phyloP scores from a whole-genome alignment of 805 yeast species.

The Brettanomyces naardenensis region DNA sequence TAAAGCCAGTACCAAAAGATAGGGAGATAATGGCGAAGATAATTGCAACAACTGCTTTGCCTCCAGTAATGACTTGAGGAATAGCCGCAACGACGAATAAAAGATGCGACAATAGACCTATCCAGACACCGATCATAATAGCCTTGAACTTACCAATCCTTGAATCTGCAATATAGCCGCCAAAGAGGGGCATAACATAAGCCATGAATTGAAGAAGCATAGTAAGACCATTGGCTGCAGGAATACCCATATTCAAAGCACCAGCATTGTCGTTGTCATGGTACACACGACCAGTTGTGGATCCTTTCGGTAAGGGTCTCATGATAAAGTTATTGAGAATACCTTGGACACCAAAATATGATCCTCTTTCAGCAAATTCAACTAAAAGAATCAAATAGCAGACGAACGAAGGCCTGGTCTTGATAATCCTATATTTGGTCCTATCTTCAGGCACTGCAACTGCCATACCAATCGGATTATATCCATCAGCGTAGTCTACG shows the following conservation, averaged over 20 bases:
- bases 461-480: slow-evolving; percentile 21
- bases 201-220: slow-evolving; percentile 40
- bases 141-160: slow-evolving; percentile 38
- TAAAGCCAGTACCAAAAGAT: slow-evolving; percentile 42
- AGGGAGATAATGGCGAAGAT: slow-evolving; percentile 32
- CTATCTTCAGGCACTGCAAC: slow-evolving; percentile 25
- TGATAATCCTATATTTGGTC: slow-evolving; percentile 25
- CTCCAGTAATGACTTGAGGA: slow-evolving; percentile 34
- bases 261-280: slow-evolving; percentile 32
- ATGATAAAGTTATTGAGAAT: slow-evolving; percentile 40
- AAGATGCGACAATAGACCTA: slow-evolving; percentile 40
- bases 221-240: slow-evolving; percentile 38
- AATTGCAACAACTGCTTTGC: slow-evolving; percentile 30
- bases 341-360: slow-evolving; percentile 40
- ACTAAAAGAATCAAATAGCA: slow-evolving; percentile 41
- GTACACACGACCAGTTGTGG: slow-evolving; percentile 36
- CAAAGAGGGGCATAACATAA: slow-evolving; percentile 40
- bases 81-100: slow-evolving; percentile 41
- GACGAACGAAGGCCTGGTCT: slow-evolving; percentile 38
- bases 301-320: slow-evolving; percentile 41
- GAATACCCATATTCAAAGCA: slow-evolving; percentile 39
- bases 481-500: slow-evolving; percentile 21
- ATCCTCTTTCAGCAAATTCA: slow-evolving; percentile 50
- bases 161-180: slow-evolving; percentile 46
- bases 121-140: slow-evolving; percentile 40